These are phyloP conservation scores for Phytophthora boehmeriae DNA, from an alignment of 352 stramenopile species.

Conservation along the genomic window DNA sequence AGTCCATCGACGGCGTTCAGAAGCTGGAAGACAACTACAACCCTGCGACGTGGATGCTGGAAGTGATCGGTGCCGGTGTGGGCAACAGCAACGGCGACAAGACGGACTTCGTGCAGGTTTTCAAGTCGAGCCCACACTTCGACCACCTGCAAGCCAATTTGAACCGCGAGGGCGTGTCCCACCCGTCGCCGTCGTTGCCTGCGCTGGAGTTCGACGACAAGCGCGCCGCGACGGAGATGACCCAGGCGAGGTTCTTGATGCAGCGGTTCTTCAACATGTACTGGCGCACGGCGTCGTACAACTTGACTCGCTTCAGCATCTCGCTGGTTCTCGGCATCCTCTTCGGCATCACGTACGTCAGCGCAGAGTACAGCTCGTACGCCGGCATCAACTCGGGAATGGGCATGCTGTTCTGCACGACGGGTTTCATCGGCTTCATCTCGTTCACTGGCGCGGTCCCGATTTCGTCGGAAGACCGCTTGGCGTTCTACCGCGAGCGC, in stretches of 20 bases:
- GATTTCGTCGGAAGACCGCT: not conserved
- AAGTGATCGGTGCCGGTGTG: conserved; percentile 6
- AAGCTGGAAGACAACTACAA: conserved; percentile 69
- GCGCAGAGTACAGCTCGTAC: conserved; percentile 21
- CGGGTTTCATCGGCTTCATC: conserved; percentile 57
- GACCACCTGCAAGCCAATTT: conserved; percentile 24
- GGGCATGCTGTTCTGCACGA: conserved; percentile 71
- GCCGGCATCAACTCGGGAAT: conserved; percentile 27
- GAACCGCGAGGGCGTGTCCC: conserved; percentile 22
- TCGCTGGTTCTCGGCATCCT: conserved; percentile 63
- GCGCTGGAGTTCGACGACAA: conserved; percentile 33
- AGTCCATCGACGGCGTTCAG: conserved; percentile 21
- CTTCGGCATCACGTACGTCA: conserved; percentile 63
- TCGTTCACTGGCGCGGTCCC: not conserved
- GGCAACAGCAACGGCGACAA: conserved; percentile 4
- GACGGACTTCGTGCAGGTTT: conserved; percentile 35
- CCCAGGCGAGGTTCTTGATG: not conserved
- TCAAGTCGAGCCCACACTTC: conserved; percentile 25
- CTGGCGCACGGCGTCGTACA: conserved; percentile 30
- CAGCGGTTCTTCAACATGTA: conserved; percentile 48
- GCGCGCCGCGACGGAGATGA: not conserved
- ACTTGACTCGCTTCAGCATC: conserved; percentile 54
- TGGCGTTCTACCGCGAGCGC: not conserved
- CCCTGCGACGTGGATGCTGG: conserved; percentile 27
- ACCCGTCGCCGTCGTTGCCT: conserved; percentile 20